These are phyloP conservation scores for Cryptococcus wingfieldii DNA, from an alignment of 1,284 basidiomycete genomes.

Conservation along the genomic window DNA sequence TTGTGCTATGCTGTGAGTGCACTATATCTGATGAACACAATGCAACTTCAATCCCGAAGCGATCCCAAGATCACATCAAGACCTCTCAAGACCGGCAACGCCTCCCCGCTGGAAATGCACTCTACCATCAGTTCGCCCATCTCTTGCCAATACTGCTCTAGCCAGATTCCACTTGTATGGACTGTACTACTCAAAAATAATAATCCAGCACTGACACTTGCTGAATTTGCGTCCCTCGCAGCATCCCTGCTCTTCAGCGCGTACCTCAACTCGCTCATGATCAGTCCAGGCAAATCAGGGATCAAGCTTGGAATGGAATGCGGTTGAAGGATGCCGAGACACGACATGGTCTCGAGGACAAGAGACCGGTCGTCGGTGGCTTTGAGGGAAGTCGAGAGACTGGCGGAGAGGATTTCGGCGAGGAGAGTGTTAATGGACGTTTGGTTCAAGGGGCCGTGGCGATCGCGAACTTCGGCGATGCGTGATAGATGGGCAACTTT, in stretches of 20 bases:
- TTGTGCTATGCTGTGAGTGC: too few species aligned
- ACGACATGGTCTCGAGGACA: conserved; percentile 30
- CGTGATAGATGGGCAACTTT: conserved; percentile 22
- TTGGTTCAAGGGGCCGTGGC: conserved; percentile 15
- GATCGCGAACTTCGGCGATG: conserved; percentile 29
- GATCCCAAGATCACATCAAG: conserved; percentile 28
- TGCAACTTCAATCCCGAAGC: conserved; percentile 6
- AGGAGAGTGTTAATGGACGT: conserved; percentile 31
- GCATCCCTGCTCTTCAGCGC: conserved; percentile 15
- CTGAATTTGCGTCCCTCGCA: conserved; percentile 9
- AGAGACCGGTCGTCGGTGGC: conserved; percentile 24
- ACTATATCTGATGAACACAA: too few species aligned
- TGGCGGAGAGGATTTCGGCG: conserved; percentile 23
- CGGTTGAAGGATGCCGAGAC: conserved; percentile 30
- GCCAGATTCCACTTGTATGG: conserved; percentile 22
- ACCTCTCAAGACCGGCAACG: conserved; percentile 28
- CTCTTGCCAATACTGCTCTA: conserved; percentile 28
- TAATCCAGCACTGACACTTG: conserved; percentile 10
- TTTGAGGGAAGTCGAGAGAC: conserved; percentile 12
- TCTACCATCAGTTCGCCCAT: conserved; percentile 29
- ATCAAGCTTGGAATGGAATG: conserved; percentile 17
- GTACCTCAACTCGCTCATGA: conserved; percentile 23
- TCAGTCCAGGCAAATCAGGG: conserved; percentile 27
- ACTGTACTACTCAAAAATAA: conserved; percentile 22
- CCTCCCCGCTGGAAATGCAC: conserved; percentile 24